Base-by-base conservation (phyloP, 1,284 basidiomycete genomes). In the Paramarasmius palmivorus region DNA sequence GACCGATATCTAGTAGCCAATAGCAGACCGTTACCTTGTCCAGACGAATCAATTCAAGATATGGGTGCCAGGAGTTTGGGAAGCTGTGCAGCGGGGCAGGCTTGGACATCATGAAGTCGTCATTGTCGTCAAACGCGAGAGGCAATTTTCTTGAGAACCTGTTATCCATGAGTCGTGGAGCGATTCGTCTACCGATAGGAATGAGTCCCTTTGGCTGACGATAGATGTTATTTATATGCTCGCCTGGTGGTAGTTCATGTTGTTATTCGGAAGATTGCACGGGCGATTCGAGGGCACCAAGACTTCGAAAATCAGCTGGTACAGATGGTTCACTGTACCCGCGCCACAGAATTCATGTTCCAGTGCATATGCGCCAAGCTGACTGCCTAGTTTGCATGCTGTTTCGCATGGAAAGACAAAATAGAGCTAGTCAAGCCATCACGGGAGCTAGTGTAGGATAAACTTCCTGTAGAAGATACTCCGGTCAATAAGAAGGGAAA, bases 41-140 rank as follows among this genome's bases (percentile, higher is more conserved):
- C 17, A 81, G 60, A 50, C 79, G 70, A 29, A 79, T 78, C 20
- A 81, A 66, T 61, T 81, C 78, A 25, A 80, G 65, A 60, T 79
- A 81, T 0, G 78, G 75, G 17, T 71, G 66, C 19, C 66, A 47
- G n/a, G 55, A 17, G 25, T 59, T 55, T 4, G 74, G 60, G 26
- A 70, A 53, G 17, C 36, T 35, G n/a, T 48, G 46, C 4, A 56
- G 36, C 32, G 41, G 41, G 20, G 29, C 45, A 34, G 23, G 25
- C 20, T 39, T 38, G 1, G 25, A 37, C 39, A 34, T 49, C 17
- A 35, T 23, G 22, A 49, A 25, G 14, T 44, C 40, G 14, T 49
- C 39, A 25, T 46, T 25, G 4, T 22, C 48, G 25, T 54, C 39
- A 17, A 49, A 48, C 6, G 49, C 47, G 23, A 39, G 17, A 10